Conservation (phyloP, 176 grass and related monocot species). For the Carex pumila region DNA sequence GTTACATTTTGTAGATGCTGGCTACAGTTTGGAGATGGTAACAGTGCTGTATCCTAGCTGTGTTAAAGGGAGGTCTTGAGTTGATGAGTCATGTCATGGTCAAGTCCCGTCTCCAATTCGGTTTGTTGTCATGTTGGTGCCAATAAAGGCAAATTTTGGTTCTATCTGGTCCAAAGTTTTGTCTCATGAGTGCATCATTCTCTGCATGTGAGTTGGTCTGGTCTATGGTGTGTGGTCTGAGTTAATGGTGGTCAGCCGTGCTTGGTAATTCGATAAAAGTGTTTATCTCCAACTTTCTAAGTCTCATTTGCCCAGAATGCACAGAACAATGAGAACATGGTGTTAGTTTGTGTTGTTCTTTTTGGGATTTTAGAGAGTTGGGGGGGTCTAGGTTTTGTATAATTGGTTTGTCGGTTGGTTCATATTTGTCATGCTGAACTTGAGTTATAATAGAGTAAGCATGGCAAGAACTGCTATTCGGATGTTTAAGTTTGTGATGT, state of each 20-base stretch:
- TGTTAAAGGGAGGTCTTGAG: slow-evolving; percentile 36
- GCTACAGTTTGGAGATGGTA: slow-evolving; percentile 30
- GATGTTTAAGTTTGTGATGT: slow-evolving; percentile 19
- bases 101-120: slow-evolving; percentile 45
- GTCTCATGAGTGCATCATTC: neutral
- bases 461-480: neutral
- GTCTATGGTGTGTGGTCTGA: neutral
- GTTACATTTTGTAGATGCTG: slow-evolving; percentile 24
- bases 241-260: neutral
- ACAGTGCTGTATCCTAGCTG: slow-evolving; percentile 38
- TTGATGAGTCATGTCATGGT: slow-evolving; percentile 60
- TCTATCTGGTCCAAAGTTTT: neutral
- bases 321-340: neutral
- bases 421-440: slow-evolving; percentile 9
- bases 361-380: neutral
- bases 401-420: slow-evolving; percentile 10
- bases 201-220: neutral
- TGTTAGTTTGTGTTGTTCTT: neutral
- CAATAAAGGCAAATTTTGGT: slow-evolving; percentile 40
- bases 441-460: neutral
- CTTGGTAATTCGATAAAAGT: neutral
- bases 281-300: neutral
- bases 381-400: neutral
- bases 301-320: neutral
- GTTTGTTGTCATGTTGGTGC: slow-evolving; percentile 48